These are phyloP conservation scores for Phoma sp. DNA, from an alignment of 2,329 filamentous ascomycete species.

Conservation along the genomic window DNA sequence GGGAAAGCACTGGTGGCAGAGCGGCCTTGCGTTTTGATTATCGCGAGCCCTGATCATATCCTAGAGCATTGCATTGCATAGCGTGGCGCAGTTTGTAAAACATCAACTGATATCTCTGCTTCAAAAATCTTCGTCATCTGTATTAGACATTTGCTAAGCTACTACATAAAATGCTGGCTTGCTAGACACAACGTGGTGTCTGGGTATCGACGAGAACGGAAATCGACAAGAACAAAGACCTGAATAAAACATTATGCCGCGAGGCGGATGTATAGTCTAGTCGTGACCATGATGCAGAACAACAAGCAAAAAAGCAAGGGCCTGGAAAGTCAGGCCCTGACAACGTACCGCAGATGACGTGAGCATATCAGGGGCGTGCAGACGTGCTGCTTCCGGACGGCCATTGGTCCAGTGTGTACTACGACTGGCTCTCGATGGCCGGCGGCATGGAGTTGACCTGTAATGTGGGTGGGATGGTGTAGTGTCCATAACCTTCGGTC, in stretches of 20 bases:
- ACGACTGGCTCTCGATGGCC: conserved; percentile 27
- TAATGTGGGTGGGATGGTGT: conserved; percentile 37
- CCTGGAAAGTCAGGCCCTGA: not conserved
- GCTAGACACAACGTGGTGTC: conserved; percentile 10
- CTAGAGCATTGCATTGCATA: not conserved
- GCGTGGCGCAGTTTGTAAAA: not conserved
- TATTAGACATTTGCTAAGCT: conserved; percentile 10
- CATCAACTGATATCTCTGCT: too few relatives aligned
- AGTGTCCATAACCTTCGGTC: conserved; percentile 28
- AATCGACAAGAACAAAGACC: not conserved
- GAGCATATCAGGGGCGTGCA: not conserved
- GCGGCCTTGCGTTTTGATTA: conserved; percentile 54
- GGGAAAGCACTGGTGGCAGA: conserved; percentile 70
- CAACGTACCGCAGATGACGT: too few relatives aligned
- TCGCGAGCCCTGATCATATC: not conserved
- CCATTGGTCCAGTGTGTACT: conserved; percentile 2
- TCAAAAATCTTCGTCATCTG: not conserved
- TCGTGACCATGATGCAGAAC: conserved; percentile 8
- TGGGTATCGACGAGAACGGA: conserved; percentile 19
- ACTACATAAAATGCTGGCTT: conserved; percentile 7
- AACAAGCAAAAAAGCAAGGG: not conserved
- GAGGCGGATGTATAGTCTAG: conserved; percentile 16
- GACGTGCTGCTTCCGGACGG: not conserved
- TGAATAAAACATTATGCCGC: conserved; percentile 15
- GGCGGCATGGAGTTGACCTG: conserved; percentile 40